Evolutionary conservation across 805 yeast genomes (phyloP), one percentile per base, ranked within the genome.

Genomic region (Candida boidinii): DNA sequence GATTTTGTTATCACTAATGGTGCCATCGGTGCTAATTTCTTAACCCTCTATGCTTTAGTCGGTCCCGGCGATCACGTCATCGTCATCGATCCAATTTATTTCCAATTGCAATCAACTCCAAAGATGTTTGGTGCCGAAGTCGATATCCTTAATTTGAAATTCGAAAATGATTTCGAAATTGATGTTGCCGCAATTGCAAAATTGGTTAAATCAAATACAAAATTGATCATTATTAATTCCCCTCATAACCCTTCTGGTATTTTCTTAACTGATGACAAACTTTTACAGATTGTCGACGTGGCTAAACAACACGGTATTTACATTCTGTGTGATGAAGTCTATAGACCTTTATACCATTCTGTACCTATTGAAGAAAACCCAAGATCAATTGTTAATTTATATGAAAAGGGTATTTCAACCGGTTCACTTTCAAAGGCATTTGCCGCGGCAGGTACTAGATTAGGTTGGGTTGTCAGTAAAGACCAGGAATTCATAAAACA

Each of bases 381-480:
- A 5, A 49, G 48, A 20, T 63, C 72, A 4, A 57, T 66, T 11
- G 61, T 64, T 10, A 53, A 59, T 22, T 45, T 69, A 17, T 66
- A 66, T 37, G 57, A 55, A 2, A 62, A 59, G 37, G 64, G 68
- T 4, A 56, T 71, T 24, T 58, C 66, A 7, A 68, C 76, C 1
- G 60, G 70, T 3, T 69, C 76, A 6, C 62, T 64, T 56, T 69
- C 76, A n/a, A 72, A 71, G 43, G 72, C 74, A 3, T 71, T 62
- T 41, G 58, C 74, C 1, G 49, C 68, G 30, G 77, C 78, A 7
- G 78, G 78, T 4, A 49, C 70, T 18, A 49, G 78, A 29, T 31
- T 70, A 16, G 77, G 79, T 6, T 72, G 78, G 78, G 49, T 70
- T 9, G 66, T 60, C 4, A 46, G 67, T 7, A 50, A 53, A 20